Base-by-base conservation (phyloP, 2,329 filamentous ascomycete genomes). In the Aspergillus jensenii region DNA sequence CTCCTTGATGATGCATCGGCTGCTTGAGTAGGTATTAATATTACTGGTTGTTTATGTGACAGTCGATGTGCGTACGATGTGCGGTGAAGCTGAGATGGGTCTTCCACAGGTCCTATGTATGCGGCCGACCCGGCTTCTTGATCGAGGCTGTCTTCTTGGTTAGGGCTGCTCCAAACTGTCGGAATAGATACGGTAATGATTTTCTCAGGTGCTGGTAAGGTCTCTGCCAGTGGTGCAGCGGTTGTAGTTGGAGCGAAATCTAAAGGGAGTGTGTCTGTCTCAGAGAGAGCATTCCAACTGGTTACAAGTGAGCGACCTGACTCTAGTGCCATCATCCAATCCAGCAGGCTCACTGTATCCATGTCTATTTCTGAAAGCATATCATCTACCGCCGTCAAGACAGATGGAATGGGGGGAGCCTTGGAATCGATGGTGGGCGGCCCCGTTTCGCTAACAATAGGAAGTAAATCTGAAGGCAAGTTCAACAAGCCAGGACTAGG, bases 201-300 rank as follows among this genome's bases (percentile, higher is more conserved):
- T 53, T 35, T 46, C 15, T 53, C 25, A 7, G 25, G 7, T 27
- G 6, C 25, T 27, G 6, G 25, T 8, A 8, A 27, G 25, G 31
- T 25, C 51, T 45, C 27, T 52, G 33, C 23, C 23, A n/a, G n/a
- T n/a, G 39, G 23, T 53, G 51, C 41, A 23, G 51, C 40, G 14
- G 51, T 53, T 46, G 51, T 46, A 46, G 40, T 46, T 44, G 51
- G 51, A 46, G 41, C 35, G 51, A 46, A 53, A 31, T 41, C 40
- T 25, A 53, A 6, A 44, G 31, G 41, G 41, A 37, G 40, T 45
- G 51, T 37, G 51, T 39, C 41, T 17, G 27, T 39, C 6, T 31
- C 17, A 49, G 46, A 49, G 46, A 35, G 27, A 21, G 46, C 31
- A 49, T 49, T 49, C 46, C 46, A 37, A 49, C 31, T 19, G 25